Percentiles rank a stretch among this genome's conserved stretches.
These are phyloP conservation scores for apple (Malus domestica) DNA, from an alignment of 306 rosid genomes.

Conservation along the genomic window DNA sequence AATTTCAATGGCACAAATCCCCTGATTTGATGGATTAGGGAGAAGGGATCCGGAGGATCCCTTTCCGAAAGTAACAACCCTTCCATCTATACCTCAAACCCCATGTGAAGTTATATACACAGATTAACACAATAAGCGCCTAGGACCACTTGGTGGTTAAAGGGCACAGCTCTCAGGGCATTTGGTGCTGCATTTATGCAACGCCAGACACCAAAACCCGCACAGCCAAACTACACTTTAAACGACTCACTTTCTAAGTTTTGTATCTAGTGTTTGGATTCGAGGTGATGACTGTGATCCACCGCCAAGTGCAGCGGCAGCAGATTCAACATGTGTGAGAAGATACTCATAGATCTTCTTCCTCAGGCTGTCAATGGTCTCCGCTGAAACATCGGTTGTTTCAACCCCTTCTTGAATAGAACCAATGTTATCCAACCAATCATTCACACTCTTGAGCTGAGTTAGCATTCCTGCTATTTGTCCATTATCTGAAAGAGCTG, in stretches of 20 bases:
- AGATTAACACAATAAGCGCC: conserved; percentile 23
- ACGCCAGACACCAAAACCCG: conserved; percentile 8
- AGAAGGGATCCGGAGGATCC: no score
- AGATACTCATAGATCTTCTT: conserved; percentile 89
- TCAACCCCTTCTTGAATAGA: conserved; percentile 43
- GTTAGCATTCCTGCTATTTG: conserved; percentile 89
- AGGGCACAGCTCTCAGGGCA: not conserved
- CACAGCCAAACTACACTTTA: conserved; percentile 11
- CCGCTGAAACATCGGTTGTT: conserved; percentile 37
- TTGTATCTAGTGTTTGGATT: conserved; percentile 37
- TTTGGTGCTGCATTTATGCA: conserved; percentile 8
- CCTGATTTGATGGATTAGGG: no score
- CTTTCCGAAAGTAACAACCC: not conserved
- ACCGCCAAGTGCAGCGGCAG: conserved; percentile 82
- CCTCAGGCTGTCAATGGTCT: conserved; percentile 64
- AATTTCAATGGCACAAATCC: no score
- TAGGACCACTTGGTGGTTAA: not conserved
- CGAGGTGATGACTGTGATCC: conserved; percentile 47
- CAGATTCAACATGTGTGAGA: conserved; percentile 89
- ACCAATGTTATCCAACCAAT: conserved; percentile 76
- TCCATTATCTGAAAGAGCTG: conserved; percentile 68
- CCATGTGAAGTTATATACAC: conserved; percentile 41
- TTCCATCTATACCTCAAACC: conserved; percentile 47
- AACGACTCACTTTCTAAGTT: conserved; percentile 49
- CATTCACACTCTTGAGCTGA: conserved; percentile 86